phyloP scores from a whole-genome alignment of 768 basidiomycete species.

The Naematelia encephala region DNA sequence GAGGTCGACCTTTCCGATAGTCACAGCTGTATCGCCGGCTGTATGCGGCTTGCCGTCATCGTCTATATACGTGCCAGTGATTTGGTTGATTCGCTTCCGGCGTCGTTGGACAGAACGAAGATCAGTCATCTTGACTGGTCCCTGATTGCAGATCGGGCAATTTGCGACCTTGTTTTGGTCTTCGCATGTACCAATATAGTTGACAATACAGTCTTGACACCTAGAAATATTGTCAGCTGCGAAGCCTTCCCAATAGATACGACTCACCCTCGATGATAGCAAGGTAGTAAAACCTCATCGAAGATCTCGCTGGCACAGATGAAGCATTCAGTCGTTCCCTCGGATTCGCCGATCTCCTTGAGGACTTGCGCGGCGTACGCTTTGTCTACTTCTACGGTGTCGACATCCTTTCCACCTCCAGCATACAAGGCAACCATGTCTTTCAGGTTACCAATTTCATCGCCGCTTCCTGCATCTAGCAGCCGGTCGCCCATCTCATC shows the following conservation, averaged over 20 bases:
- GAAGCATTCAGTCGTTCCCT: slow-evolving; percentile 48
- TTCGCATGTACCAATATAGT: slow-evolving; percentile 65
- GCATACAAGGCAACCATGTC: slow-evolving; percentile 46
- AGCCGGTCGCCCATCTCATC: slow-evolving; percentile 52
- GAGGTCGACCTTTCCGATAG: slow-evolving; percentile 76
- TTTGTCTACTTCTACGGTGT: slow-evolving; percentile 48
- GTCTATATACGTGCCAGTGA: slow-evolving; percentile 23
- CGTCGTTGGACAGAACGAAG: slow-evolving; percentile 40
- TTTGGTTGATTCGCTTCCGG: slow-evolving; percentile 33
- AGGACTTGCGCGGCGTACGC: slow-evolving; percentile 56
- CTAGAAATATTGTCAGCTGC: slow-evolving; percentile 48
- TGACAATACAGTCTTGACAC: slow-evolving; percentile 86
- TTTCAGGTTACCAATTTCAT: slow-evolving; percentile 25
- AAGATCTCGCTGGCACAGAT: slow-evolving; percentile 53
- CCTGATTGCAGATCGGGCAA: slow-evolving; percentile 69
- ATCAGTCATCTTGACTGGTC: slow-evolving; percentile 41
- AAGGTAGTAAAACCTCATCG: slow-evolving; percentile 57
- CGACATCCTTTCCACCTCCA: slow-evolving; percentile 43
- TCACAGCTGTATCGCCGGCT: slow-evolving; percentile 49
- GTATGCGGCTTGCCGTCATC: slow-evolving; percentile 18
- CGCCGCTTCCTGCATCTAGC: slow-evolving; percentile 30
- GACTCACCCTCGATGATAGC: slow-evolving; percentile 42
- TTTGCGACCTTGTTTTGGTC: slow-evolving; percentile 66
- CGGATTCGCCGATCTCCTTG: slow-evolving; percentile 50
- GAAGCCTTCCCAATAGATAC: slow-evolving; percentile 59